Base-by-base conservation (phyloP, 371 early-diverging fungal species). In the Parasitella parasitica region DNA sequence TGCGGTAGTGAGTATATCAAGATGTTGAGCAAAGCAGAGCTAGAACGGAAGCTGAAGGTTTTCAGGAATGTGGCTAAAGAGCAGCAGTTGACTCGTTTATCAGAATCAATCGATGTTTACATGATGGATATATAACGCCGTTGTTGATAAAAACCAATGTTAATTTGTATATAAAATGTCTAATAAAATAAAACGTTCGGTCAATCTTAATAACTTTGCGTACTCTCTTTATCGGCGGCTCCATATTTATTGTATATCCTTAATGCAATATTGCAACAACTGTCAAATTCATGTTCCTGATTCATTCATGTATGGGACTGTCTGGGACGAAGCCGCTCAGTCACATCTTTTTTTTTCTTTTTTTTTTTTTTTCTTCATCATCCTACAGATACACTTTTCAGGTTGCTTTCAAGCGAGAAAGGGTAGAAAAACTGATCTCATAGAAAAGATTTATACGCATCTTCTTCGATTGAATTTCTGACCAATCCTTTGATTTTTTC, bases 1-100 rank as follows among this genome's bases (percentile, higher is more conserved):
- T 91, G 91, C 58, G 84, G 87, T 11, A 85, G 89, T 13, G 70
- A 70, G 43, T 86, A 83, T 61, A 67, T 70, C 4, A 73, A 80
- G 11, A 76, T 80, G 2, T 67, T 86, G 55, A 72, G 78, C 70
- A 71, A 80, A 38, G 54, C 58, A 18, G 82, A 85, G 28, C 57
- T 84, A 15, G 52, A 82, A 41, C 58, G 83, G 18, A 84, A 85
- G 59, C 64, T 90, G 52, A 73, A 71, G 9, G 86, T 90, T 4
- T 82, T 93, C 57, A 71, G 66, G 20, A 89, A 87, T 62, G 79
- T 92, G 62, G 89, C 87, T 5, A 54, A 80, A 41, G 83, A 85
- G 52, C 86, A 89, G 43, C 70, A 84, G 0, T 72, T 90, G 57
- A 50, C 66, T 6, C 68, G 85, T 55, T 72, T 92, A 34, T 64